These are phyloP conservation scores for Talaromyces albobiverticillius DNA, from an alignment of 2,329 filamentous ascomycete species.

Conservation along the genomic window DNA sequence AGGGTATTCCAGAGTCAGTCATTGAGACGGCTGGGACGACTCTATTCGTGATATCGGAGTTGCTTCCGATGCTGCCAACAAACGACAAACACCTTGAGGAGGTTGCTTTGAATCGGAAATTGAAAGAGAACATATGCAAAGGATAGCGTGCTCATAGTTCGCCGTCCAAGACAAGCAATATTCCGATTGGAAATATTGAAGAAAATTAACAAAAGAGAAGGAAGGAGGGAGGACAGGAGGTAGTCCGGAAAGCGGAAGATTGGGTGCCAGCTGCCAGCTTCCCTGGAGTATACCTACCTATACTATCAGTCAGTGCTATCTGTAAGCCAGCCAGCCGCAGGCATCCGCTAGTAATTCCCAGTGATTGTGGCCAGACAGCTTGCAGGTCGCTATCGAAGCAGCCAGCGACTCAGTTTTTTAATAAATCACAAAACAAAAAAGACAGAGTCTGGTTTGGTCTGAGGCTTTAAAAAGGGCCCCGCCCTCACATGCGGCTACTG, in stretches of 20 bases:
- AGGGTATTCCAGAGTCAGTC: too few relatives aligned
- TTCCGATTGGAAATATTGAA: too few relatives aligned
- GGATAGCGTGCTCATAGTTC: neutral
- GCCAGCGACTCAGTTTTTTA: too few relatives aligned
- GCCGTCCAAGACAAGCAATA: neutral
- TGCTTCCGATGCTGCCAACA: neutral
- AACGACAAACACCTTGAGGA: neutral
- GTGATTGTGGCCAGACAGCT: neutral
- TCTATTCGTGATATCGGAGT: too few relatives aligned
- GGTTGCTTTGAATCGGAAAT: conserved; percentile 3
- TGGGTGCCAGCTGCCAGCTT: too few relatives aligned
- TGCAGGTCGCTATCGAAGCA: neutral
- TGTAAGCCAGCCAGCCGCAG: conserved; percentile 2
- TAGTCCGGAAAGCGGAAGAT: too few relatives aligned
- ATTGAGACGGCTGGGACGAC: neutral
- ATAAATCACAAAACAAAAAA: too few relatives aligned
- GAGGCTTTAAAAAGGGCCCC: neutral
- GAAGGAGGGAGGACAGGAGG: too few relatives aligned
- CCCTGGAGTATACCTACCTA: too few relatives aligned
- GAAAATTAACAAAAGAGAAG: too few relatives aligned
- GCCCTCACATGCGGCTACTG: conserved; percentile 10
- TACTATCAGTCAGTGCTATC: neutral
- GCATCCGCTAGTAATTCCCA: conserved; percentile 6
- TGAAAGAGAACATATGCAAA: conserved; percentile 5
- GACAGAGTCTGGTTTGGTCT: neutral